phyloP scores from a whole-genome alignment of 495 filamentous ascomycete species.

The Rhypophila decipiens region DNA sequence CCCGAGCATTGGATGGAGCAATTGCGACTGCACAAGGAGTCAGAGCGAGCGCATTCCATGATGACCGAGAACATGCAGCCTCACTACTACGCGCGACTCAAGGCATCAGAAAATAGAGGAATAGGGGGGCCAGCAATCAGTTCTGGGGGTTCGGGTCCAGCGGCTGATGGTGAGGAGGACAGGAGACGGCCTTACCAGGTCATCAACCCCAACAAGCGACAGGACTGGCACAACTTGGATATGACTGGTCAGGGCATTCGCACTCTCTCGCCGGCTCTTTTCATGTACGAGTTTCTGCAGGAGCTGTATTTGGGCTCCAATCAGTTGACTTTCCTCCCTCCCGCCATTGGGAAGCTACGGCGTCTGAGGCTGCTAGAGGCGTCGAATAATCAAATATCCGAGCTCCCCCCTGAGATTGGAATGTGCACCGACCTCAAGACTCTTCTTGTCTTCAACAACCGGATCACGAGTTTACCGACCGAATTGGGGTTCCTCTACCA shows the following conservation, averaged over 20 bases:
- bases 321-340: conserved; percentile 68
- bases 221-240: conserved; percentile 88
- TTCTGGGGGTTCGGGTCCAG: conserved; percentile 26
- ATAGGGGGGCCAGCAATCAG: conserved; percentile 36
- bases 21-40: conserved; percentile 66
- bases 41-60: conserved; percentile 59
- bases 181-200: conserved; percentile 53
- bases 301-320: conserved; percentile 91
- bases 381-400: conserved; percentile 76
- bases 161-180: conserved; percentile 59
- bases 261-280: conserved; percentile 68
- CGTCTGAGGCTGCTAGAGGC: conserved; percentile 74
- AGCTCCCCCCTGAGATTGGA: conserved; percentile 85
- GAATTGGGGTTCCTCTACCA: conserved; percentile 84
- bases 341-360: conserved; percentile 72
- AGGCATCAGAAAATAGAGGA: conserved; percentile 51
- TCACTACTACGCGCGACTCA: conserved; percentile 48
- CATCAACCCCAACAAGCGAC: conserved; percentile 53
- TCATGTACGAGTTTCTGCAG: conserved; percentile 77
- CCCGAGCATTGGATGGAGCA: conserved; percentile 89
- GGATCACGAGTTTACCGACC: conserved; percentile 69
- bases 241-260: conserved; percentile 89
- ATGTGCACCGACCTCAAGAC: conserved; percentile 86
- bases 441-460: conserved; percentile 82
- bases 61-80: conserved; percentile 52